Evolutionary conservation across 2,329 filamentous ascomycete species (phyloP).

Genomic region (Fusarium incarnatum): DNA sequence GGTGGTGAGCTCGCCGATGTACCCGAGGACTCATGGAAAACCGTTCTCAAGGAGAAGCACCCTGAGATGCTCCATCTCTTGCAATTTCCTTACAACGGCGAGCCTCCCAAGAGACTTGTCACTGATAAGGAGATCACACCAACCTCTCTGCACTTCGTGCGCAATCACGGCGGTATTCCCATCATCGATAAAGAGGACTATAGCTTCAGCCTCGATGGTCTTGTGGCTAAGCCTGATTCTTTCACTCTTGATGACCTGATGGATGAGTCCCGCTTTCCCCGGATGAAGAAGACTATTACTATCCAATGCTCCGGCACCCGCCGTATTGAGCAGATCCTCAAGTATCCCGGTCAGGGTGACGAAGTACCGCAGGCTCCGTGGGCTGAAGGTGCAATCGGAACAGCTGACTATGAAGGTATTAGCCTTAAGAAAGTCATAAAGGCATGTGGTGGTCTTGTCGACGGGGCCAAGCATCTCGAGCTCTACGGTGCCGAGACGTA

Average conservation of each 20-base stretch:
- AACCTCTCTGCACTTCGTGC: slow-evolving; percentile 71
- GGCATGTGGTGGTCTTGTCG: slow-evolving; percentile 70
- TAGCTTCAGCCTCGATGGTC: slow-evolving; percentile 67
- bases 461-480: slow-evolving; percentile 70
- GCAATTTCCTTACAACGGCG: slow-evolving; percentile 73
- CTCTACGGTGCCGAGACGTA: slow-evolving; percentile 79
- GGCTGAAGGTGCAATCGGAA: slow-evolving; percentile 76
- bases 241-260: slow-evolving; percentile 70
- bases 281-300: slow-evolving; percentile 67
- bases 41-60: slow-evolving; percentile 67
- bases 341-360: slow-evolving; percentile 75
- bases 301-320: slow-evolving; percentile 77
- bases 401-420: slow-evolving; percentile 71
- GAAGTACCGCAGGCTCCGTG: slow-evolving; percentile 67
- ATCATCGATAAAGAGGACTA: slow-evolving; percentile 68
- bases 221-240: slow-evolving; percentile 68
- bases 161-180: slow-evolving; percentile 79
- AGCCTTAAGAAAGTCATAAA: slow-evolving; percentile 78
- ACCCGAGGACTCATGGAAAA: slow-evolving; percentile 69
- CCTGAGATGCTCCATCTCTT: slow-evolving; percentile 71
- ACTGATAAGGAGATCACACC: slow-evolving; percentile 67
- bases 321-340: slow-evolving; percentile 74
- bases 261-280: slow-evolving; percentile 70
- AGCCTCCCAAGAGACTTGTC: slow-evolving; percentile 69
- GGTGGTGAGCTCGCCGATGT: slow-evolving; percentile 56